phyloP scores from a whole-genome alignment of 2,329 filamentous ascomycete species.

The Trichoderma sp. region DNA sequence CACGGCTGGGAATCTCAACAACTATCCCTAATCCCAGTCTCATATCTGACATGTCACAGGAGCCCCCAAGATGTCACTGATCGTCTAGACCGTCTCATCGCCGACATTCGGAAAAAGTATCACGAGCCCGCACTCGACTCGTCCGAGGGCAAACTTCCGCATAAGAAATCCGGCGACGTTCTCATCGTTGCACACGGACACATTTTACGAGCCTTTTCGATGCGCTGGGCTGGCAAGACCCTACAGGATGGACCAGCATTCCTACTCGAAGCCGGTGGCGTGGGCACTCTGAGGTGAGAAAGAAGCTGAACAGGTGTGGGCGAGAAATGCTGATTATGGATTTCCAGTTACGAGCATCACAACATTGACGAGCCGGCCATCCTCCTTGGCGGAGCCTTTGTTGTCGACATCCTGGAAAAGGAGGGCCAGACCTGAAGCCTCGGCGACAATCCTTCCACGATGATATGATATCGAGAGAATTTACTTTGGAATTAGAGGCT shows the following conservation, averaged over 20 bases:
- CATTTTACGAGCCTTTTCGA: constrained; percentile 83
- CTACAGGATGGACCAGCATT: constrained; percentile 76
- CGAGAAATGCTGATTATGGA: neutral
- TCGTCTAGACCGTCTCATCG: constrained; percentile 74
- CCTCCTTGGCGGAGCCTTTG: constrained; percentile 72
- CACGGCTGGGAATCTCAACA: neutral
- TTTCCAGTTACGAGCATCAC: constrained; percentile 73
- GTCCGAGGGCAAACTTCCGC: constrained; percentile 36
- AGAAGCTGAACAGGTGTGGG: neutral
- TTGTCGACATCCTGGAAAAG: constrained; percentile 45
- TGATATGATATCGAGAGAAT: neutral
- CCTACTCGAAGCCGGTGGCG: constrained; percentile 84
- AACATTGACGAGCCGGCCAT: constrained; percentile 78
- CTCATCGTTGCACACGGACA: constrained; percentile 85
- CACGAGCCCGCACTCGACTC: constrained; percentile 64
- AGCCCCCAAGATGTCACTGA: constrained; percentile 70
- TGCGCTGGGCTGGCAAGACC: constrained; percentile 77
- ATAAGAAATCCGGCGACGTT: constrained; percentile 39
- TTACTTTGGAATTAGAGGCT: neutral
- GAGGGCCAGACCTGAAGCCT: neutral
- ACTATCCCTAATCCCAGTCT: neutral
- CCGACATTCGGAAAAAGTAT: constrained; percentile 68
- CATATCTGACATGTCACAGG: constrained; percentile 42
- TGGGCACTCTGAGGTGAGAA: constrained; percentile 71
- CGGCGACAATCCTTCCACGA: too few species aligned